Percentiles rank a stretch among this genome's conserved stretches.
phyloP scores from a whole-genome alignment of 192 early-diverging fungal genomes.

The Coemansia sp. region DNA sequence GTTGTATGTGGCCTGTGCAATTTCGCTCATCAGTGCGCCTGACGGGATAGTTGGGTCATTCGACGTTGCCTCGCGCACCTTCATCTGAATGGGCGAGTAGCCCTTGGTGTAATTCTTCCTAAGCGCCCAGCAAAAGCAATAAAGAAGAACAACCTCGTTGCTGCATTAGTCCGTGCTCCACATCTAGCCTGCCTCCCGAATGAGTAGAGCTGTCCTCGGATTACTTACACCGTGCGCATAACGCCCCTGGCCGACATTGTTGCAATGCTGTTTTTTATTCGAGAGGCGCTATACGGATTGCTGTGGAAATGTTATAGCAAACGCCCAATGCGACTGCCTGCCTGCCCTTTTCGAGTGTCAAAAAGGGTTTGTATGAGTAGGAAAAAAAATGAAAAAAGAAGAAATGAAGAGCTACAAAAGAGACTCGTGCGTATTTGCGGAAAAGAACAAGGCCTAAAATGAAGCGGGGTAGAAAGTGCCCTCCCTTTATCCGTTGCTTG shows the following conservation, averaged over 20 bases:
- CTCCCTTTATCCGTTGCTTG: not conserved
- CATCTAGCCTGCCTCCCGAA: not conserved
- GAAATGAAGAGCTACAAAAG: not conserved
- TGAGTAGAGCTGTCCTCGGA: not conserved
- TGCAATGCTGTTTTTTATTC: constrained; percentile 7
- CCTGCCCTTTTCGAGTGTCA: not conserved
- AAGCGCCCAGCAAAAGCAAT: constrained; percentile 1
- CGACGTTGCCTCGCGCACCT: constrained; percentile 80
- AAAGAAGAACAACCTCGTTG: not conserved
- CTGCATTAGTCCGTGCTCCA: constrained; percentile 7
- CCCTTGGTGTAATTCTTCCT: constrained; percentile 91
- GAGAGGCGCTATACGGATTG: not conserved
- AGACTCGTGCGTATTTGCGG: not conserved
- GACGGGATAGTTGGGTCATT: constrained; percentile 79
- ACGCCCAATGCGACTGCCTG: not conserved
- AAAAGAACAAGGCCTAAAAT: not conserved
- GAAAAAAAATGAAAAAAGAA: constrained; percentile 10
- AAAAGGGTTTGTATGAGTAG: not conserved
- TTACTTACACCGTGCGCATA: constrained; percentile 44
- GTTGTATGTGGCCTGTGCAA: constrained; percentile 80
- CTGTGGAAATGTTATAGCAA: constrained; percentile 21
- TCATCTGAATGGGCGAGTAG: constrained; percentile 89
- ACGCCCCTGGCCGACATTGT: constrained; percentile 36
- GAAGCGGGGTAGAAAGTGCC: not conserved
- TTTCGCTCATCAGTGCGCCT: constrained; percentile 75